Conservation (phyloP, 2,329 filamentous ascomycete species). For the Paecilomyces formosus region DNA sequence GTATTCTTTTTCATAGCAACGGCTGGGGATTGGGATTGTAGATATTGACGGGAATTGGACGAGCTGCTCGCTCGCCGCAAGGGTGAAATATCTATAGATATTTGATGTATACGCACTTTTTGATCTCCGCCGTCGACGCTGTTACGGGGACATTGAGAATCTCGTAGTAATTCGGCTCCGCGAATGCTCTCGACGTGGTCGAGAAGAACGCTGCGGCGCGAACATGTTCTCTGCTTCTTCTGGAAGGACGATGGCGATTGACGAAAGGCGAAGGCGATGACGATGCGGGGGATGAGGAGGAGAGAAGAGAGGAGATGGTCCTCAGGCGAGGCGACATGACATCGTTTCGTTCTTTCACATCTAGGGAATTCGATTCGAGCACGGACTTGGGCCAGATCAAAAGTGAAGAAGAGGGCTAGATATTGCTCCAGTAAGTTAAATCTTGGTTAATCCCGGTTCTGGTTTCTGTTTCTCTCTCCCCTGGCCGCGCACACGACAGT, state of each 20-base stretch:
- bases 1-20: neutral
- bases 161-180: slow-evolving; percentile 66
- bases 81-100: neutral
- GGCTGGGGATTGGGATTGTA: no score
- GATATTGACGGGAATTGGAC: neutral
- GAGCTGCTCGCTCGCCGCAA: no score
- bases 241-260: neutral
- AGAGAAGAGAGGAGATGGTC: slow-evolving; percentile 6
- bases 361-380: neutral
- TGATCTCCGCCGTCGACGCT: slow-evolving; percentile 71
- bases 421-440: neutral
- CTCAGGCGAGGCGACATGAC: slow-evolving; percentile 8
- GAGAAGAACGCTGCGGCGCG: slow-evolving; percentile 7
- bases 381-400: neutral
- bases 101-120: slow-evolving; percentile 52
- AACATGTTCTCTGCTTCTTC: neutral
- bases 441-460: neutral
- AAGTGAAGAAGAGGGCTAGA: neutral
- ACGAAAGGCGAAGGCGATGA: neutral
- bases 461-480: neutral
- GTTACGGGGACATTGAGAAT: slow-evolving; percentile 63
- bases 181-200: slow-evolving; percentile 2
- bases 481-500: neutral
- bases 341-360: slow-evolving; percentile 5
- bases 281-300: neutral